Evolutionary conservation across 495 filamentous ascomycete genomes (phyloP).

Genomic region (Penicillium soppii): DNA sequence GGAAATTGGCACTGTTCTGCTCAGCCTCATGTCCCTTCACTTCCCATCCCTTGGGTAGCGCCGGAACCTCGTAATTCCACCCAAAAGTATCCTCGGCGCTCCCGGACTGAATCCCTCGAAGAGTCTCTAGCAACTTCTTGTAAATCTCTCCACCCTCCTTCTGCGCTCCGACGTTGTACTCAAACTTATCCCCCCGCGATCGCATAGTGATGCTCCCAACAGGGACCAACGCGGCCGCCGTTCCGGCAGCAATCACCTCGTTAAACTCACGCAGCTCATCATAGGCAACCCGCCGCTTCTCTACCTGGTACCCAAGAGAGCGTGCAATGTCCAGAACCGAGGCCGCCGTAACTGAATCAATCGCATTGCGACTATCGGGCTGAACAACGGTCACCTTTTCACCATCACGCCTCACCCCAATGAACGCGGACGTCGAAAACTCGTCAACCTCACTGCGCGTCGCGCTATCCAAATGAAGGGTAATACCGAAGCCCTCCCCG

Average conservation of each 20-base stretch:
- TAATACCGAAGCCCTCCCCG: conserved; percentile 76
- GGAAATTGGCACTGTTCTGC: conserved; percentile 28
- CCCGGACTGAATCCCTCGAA: conserved; percentile 84
- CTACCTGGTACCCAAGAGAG: conserved; percentile 66
- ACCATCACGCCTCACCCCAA: conserved; percentile 61
- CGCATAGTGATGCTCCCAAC: conserved; percentile 82
- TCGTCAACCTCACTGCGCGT: conserved; percentile 80
- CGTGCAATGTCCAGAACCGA: conserved; percentile 67
- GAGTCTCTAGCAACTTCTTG: conserved; percentile 64
- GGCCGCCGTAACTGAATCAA: conserved; percentile 77
- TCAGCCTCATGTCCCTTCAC: conserved; percentile 25
- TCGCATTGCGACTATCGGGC: conserved; percentile 77
- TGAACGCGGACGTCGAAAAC: conserved; percentile 85
- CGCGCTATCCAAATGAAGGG: conserved; percentile 81
- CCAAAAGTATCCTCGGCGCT: conserved; percentile 71
- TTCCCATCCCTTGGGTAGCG: conserved; percentile 35
- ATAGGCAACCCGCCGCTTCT: conserved; percentile 56
- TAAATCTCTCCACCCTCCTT: conserved; percentile 74
- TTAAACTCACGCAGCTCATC: conserved; percentile 73
- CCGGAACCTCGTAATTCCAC: conserved; percentile 55
- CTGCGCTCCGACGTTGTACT: conserved; percentile 57
- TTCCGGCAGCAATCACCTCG: conserved; percentile 90
- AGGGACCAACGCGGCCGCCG: conserved; percentile 87
- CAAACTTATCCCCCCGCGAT: conserved; percentile 63
- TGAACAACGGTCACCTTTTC: conserved; percentile 69